Percentiles rank a stretch among this genome's conserved stretches.
These are phyloP conservation scores for Schwanniomyces vanrijiae DNA, from an alignment of 805 yeast species.

Conservation along the genomic window DNA sequence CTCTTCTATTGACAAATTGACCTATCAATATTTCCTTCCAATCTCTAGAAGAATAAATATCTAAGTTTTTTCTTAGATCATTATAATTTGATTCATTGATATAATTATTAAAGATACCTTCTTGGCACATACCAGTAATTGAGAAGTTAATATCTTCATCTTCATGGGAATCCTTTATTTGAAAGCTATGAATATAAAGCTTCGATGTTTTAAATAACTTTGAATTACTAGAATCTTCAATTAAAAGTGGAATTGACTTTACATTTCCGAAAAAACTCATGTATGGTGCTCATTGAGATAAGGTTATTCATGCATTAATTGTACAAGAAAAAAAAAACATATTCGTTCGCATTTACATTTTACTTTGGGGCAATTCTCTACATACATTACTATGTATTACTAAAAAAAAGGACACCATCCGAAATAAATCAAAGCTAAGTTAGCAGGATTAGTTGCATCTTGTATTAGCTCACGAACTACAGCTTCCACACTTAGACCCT, in stretches of 20 bases:
- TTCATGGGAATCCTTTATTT: slow-evolving; percentile 5
- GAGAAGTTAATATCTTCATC: slow-evolving; percentile 10
- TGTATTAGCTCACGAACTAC: slow-evolving; percentile 76
- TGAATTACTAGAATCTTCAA: slow-evolving; percentile 14
- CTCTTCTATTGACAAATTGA: slow-evolving; percentile 15
- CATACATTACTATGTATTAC: background rate
- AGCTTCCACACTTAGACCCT: slow-evolving; percentile 78
- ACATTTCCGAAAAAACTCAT: slow-evolving; percentile 8
- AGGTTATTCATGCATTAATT: background rate
- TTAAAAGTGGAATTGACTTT: slow-evolving; percentile 14
- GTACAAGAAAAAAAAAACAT: too few species aligned
- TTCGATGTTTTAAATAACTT: slow-evolving; percentile 12
- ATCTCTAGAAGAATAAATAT: slow-evolving; percentile 11
- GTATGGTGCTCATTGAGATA: background rate
- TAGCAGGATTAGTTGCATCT: slow-evolving; percentile 67
- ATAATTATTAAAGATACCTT: slow-evolving; percentile 19
- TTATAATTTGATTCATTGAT: slow-evolving; percentile 9
- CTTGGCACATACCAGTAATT: slow-evolving; percentile 17
- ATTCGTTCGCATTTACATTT: background rate
- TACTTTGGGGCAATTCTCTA: background rate
- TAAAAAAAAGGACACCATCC: slow-evolving; percentile 85
- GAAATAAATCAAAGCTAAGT: slow-evolving; percentile 70
- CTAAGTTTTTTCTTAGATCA: slow-evolving; percentile 1
- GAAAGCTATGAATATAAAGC: slow-evolving; percentile 16
- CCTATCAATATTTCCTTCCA: slow-evolving; percentile 17